Percentiles rank a stretch among this genome's conserved stretches.
phyloP scores from a whole-genome alignment of 1,284 basidiomycete genomes.

The Gomphus bonarii region DNA sequence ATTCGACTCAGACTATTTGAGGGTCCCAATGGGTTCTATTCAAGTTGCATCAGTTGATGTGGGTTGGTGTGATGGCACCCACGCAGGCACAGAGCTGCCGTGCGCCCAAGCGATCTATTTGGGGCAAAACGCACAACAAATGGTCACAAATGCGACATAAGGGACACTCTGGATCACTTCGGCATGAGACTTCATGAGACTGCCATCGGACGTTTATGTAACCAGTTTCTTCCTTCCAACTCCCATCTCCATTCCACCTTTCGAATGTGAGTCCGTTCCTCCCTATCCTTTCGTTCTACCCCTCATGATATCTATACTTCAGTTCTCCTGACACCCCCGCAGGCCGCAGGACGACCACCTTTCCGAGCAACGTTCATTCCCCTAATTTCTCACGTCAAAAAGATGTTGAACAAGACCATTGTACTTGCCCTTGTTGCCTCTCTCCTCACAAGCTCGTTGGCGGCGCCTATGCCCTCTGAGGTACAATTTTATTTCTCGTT shows the following conservation, averaged over 20 bases:
- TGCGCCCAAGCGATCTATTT: too few species aligned
- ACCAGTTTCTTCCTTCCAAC: neutral
- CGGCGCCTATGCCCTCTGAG: conserved; percentile 1
- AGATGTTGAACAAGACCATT: conserved; percentile 2
- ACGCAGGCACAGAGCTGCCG: too few species aligned
- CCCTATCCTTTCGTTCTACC: conserved; percentile 68
- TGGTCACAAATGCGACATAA: too few species aligned
- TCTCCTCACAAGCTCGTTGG: neutral
- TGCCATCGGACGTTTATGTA: too few species aligned
- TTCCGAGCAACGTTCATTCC: conserved; percentile 2
- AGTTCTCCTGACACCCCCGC: neutral
- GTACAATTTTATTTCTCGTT: neutral
- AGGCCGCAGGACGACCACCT: conserved; percentile 6
- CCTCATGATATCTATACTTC: conserved; percentile 18
- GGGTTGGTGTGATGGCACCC: too few species aligned
- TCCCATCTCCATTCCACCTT: conserved; percentile 1
- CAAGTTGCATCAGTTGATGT: too few species aligned
- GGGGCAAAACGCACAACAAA: too few species aligned
- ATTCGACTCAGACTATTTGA: too few species aligned
- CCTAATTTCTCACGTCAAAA: neutral
- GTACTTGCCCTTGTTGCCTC: neutral
- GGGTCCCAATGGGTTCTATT: too few species aligned
- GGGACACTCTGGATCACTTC: too few species aligned
- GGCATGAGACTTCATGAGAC: too few species aligned
- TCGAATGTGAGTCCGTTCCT: conserved; percentile 45